Conservation (phyloP, 192 early-diverging fungal species). For the Geranomyces michiganensis region DNA sequence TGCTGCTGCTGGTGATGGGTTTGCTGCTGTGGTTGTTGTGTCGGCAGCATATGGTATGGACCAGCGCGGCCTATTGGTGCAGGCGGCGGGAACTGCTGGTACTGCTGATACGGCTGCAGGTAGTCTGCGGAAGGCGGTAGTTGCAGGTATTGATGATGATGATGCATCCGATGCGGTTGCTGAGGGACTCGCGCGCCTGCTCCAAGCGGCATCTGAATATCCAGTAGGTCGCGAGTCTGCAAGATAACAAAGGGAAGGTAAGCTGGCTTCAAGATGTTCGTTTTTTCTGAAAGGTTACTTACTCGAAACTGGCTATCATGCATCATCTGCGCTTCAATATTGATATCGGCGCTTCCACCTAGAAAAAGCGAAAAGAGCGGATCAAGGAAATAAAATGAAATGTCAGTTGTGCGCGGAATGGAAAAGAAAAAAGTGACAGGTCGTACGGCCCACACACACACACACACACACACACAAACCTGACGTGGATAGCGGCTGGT, state of each 20-base stretch:
- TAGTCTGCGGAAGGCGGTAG: background rate
- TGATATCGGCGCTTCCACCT: no score
- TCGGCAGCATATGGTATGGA: background rate
- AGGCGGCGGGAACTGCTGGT: constrained; percentile 4
- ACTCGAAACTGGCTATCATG: constrained; percentile 2
- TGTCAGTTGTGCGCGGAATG: no score
- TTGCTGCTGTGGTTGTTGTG: constrained; percentile 7
- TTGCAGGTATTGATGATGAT: background rate
- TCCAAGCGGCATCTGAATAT: constrained; percentile 30
- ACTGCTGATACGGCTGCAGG: constrained; percentile 2
- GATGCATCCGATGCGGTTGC: constrained; percentile 8
- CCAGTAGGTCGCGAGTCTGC: constrained; percentile 24
- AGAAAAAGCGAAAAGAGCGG: no score
- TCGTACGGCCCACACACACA: no score
- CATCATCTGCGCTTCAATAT: background rate
- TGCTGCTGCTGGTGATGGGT: background rate
- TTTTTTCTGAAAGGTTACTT: background rate
- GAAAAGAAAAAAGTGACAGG: no score
- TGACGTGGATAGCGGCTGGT: no score
- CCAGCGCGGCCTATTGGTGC: background rate
- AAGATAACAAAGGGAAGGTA: background rate
- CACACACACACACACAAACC: no score
- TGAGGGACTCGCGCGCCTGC: background rate
- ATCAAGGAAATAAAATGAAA: no score
- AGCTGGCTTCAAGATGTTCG: no score